phyloP scores from a whole-genome alignment of 192 early-diverging fungal genomes.

The Mortierella claussenii region DNA sequence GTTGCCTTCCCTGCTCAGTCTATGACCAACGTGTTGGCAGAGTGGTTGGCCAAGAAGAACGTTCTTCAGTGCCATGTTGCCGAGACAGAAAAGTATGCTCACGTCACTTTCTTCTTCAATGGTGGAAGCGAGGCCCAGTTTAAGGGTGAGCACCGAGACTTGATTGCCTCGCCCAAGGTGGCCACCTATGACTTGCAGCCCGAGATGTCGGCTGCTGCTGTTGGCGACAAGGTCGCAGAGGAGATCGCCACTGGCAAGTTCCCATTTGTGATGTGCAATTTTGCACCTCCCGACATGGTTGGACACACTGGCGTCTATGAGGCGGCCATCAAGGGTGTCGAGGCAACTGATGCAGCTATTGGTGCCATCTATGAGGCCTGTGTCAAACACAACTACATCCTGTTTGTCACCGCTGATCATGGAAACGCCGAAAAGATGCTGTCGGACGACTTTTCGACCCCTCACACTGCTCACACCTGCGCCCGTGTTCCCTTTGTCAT shows the following conservation, averaged over 20 bases:
- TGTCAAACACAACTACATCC: constrained; percentile 84
- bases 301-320: constrained; percentile 98
- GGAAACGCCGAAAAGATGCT: constrained; percentile 99
- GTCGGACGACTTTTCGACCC: constrained; percentile 80
- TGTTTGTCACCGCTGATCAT: constrained; percentile 98
- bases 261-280: constrained; percentile 98
- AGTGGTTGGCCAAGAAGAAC: constrained; percentile 92
- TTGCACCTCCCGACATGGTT: constrained; percentile 98
- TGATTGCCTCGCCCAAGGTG: constrained; percentile 94
- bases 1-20: constrained; percentile 95
- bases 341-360: constrained; percentile 95
- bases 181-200: constrained; percentile 98
- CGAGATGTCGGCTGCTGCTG: constrained; percentile 91
- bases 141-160: constrained; percentile 84
- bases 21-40: constrained; percentile 98
- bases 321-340: constrained; percentile 90
- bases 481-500: constrained; percentile 92
- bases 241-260: constrained; percentile 80
- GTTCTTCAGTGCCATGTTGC: constrained; percentile 96
- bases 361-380: constrained; percentile 95
- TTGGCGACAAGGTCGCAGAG: constrained; percentile 92
- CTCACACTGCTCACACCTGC: constrained; percentile 98
- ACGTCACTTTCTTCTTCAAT: constrained; percentile 99
- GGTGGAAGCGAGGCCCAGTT: constrained; percentile 97
- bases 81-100: constrained; percentile 99